These are phyloP conservation scores for Mycena venus DNA, from an alignment of 768 basidiomycete genomes.

Conservation along the genomic window DNA sequence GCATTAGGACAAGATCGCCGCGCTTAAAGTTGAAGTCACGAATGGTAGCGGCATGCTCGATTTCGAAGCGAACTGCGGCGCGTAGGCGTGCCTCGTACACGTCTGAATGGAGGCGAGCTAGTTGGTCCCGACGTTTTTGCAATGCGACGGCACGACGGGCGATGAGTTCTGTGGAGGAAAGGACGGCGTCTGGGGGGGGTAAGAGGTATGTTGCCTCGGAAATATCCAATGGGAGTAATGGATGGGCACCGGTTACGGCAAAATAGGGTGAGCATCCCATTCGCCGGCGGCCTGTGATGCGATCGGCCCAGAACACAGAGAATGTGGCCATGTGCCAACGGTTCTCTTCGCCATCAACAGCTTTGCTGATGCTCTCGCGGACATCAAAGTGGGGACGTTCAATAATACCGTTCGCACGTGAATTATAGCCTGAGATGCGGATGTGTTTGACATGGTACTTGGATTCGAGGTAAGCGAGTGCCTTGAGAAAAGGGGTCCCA, in stretches of 20 bases:
- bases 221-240: not conserved
- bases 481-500: not conserved
- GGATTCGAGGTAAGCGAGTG: not conserved
- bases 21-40: no score
- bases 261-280: slow-evolving; percentile 35
- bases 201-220: slow-evolving; percentile 33
- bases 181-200: slow-evolving; percentile 26
- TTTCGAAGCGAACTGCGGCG: no score
- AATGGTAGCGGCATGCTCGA: no score
- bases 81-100: not conserved
- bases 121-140: not conserved
- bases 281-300: slow-evolving; percentile 21
- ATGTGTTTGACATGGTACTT: slow-evolving; percentile 19
- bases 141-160: not conserved
- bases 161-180: not conserved
- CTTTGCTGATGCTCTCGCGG: not conserved
- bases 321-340: not conserved
- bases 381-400: not conserved
- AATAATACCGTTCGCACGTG: not conserved
- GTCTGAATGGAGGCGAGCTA: not conserved
- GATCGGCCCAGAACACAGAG: slow-evolving; percentile 39
- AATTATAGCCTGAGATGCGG: slow-evolving; percentile 3
- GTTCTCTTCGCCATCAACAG: not conserved
- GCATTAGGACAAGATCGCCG: no score
- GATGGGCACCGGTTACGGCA: slow-evolving; percentile 11